Evolutionary conservation across 768 basidiomycete genomes (phyloP).

Genomic region (Boletellus emodensis): DNA sequence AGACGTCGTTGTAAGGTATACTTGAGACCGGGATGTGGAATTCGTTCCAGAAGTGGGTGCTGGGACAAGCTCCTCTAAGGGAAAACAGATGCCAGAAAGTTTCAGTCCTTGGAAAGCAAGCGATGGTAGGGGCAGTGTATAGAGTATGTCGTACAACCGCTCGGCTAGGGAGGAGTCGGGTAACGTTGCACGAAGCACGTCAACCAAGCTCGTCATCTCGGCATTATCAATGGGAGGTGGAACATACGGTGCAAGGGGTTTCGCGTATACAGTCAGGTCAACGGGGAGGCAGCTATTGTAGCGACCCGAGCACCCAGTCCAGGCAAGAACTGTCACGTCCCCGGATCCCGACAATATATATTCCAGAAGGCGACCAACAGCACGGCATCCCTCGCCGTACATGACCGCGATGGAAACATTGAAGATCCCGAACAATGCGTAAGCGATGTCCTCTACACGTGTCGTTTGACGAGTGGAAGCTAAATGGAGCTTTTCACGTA

Average conservation of each 20-base stretch:
- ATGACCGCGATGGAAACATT: neutral
- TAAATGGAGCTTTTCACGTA: neutral
- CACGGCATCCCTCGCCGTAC: neutral
- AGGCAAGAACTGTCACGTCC: neutral
- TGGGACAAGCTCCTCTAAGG: neutral
- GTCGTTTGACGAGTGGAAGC: neutral
- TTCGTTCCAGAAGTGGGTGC: neutral
- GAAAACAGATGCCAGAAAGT: constrained; percentile 2
- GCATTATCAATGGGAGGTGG: neutral
- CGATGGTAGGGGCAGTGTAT: neutral
- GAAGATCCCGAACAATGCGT: constrained; percentile 2
- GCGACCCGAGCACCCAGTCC: neutral
- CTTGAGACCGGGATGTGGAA: no score
- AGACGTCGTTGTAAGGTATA: neutral
- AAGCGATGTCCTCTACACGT: neutral
- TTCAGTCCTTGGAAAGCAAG: neutral
- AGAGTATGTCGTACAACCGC: neutral
- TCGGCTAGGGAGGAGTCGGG: neutral
- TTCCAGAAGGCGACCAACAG: constrained; percentile 2
- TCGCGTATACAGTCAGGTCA: neutral
- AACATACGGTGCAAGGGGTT: neutral
- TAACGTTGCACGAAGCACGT: neutral
- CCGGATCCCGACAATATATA: neutral
- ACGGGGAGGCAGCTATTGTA: constrained; percentile 3
- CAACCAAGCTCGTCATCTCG: neutral